Conservation (phyloP, 352 stramenopile genomes). For the Saprolegnia parasitica region DNA sequence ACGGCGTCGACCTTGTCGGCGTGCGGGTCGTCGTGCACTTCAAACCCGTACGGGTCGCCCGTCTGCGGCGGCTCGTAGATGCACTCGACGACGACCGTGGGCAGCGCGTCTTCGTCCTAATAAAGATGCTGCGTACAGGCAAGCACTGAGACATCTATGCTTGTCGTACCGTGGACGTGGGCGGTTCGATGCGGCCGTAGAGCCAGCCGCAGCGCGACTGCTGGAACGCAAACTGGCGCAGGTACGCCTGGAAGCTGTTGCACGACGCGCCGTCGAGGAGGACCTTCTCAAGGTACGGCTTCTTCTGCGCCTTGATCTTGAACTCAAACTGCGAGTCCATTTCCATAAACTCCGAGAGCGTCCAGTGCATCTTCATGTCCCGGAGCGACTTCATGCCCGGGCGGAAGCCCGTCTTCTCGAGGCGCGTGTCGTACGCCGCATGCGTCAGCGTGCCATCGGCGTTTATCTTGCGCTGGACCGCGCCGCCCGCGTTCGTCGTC, state of each 20-base stretch:
- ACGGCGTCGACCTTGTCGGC: constrained; percentile 81
- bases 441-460: constrained; percentile 76
- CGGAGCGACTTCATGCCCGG: constrained; percentile 93
- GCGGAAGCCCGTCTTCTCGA: constrained; percentile 87
- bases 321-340: constrained; percentile 98
- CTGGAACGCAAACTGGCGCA: constrained; percentile 90
- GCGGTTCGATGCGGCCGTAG: constrained; percentile 84
- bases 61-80: constrained; percentile 96
- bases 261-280: constrained; percentile 85
- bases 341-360: constrained; percentile 94
- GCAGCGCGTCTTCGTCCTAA: constrained; percentile 38
- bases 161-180: constrained; percentile 39
- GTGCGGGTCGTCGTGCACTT: constrained; percentile 90
- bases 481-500: constrained; percentile 34
- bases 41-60: constrained; percentile 82
- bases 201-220: constrained; percentile 92
- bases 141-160: too few species aligned
- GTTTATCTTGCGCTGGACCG: constrained; percentile 64
- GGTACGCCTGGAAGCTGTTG: constrained; percentile 88
- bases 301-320: constrained; percentile 94
- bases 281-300: constrained; percentile 71
- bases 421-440: constrained; percentile 67
- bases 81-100: constrained; percentile 90
- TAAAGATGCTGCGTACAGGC: constrained; percentile 21
- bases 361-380: constrained; percentile 99